Conservation (phyloP, 768 basidiomycete genomes). For the Russula olivacea region DNA sequence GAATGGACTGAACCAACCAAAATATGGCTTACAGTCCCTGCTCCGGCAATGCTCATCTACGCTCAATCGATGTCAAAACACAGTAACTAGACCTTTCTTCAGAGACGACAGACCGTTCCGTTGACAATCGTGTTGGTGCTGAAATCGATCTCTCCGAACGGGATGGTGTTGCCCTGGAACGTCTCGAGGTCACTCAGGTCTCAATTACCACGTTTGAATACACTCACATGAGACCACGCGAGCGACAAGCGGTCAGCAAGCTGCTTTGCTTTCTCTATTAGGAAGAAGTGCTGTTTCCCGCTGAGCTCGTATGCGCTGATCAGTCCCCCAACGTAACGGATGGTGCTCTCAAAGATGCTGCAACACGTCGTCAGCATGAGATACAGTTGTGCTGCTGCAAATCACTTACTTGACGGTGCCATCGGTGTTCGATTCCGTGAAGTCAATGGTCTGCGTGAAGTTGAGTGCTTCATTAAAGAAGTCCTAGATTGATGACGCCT, state of each 20-base stretch:
- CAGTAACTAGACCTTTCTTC: constrained; percentile 29
- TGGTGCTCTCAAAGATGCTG: constrained; percentile 73
- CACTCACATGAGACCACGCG: constrained; percentile 53
- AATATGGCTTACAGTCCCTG: constrained; percentile 38
- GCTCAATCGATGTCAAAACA: constrained; percentile 40
- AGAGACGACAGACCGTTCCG: constrained; percentile 30
- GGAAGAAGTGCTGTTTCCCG: constrained; percentile 40
- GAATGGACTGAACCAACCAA: not conserved
- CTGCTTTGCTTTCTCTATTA: constrained; percentile 58
- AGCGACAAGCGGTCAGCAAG: constrained; percentile 58
- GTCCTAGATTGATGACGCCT: constrained; percentile 33
- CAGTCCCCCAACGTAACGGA: constrained; percentile 64
- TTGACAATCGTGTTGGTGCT: constrained; percentile 31
- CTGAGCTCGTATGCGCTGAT: constrained; percentile 67
- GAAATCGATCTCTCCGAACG: constrained; percentile 38
- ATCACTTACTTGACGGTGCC: constrained; percentile 41
- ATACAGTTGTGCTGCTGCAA: not conserved
- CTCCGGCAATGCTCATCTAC: constrained; percentile 43
- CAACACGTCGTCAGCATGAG: not conserved
- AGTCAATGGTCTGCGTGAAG: constrained; percentile 50
- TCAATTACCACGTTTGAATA: not conserved
- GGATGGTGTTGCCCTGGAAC: constrained; percentile 35
- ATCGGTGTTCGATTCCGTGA: constrained; percentile 41
- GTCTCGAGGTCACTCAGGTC: not conserved
- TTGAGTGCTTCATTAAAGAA: constrained; percentile 52